Evolutionary conservation across 2,329 filamentous ascomycete genomes (phyloP).

Genomic region (Amesomyces nigricolor): DNA sequence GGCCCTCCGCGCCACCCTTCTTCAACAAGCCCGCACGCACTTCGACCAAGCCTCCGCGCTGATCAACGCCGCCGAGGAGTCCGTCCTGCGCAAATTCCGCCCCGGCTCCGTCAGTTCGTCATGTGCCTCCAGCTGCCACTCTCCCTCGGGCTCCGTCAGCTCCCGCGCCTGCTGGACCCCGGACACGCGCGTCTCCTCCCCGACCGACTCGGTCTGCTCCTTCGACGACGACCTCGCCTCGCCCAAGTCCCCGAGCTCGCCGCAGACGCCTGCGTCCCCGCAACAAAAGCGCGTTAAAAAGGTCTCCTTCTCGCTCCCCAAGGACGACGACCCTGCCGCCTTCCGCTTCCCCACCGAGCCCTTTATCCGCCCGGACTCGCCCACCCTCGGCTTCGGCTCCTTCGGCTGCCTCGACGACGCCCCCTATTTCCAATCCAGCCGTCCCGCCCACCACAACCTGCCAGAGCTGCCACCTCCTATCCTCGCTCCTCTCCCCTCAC

Average conservation of each 20-base stretch:
- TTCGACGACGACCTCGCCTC: slow-evolving; percentile 30
- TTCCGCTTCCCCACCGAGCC: slow-evolving; percentile 39
- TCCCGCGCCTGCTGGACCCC: slow-evolving; percentile 39
- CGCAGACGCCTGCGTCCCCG: slow-evolving; percentile 20
- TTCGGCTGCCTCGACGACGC: slow-evolving; percentile 32
- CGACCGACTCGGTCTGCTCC: slow-evolving; percentile 40
- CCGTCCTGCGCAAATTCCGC: slow-evolving; percentile 32
- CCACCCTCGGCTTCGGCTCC: slow-evolving; percentile 47
- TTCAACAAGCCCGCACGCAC: slow-evolving; percentile 47
- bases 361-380: slow-evolving; percentile 53
- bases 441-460: slow-evolving; percentile 23
- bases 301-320: slow-evolving; percentile 39
- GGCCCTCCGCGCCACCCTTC: slow-evolving; percentile 41
- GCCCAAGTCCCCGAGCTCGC: slow-evolving; percentile 16
- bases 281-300: slow-evolving; percentile 33
- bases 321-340: slow-evolving; percentile 19
- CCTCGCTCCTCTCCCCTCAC: slow-evolving; percentile 17
- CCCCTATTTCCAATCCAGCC: slow-evolving; percentile 30
- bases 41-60: slow-evolving; percentile 46
- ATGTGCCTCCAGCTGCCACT: slow-evolving; percentile 38
- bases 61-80: slow-evolving; percentile 43
- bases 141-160: slow-evolving; percentile 42
- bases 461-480: slow-evolving; percentile 18
- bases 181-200: slow-evolving; percentile 43
- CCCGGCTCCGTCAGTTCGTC: slow-evolving; percentile 35